Evolutionary conservation across 1,139 yeast species (phyloP), one percentile per base, ranked within the genome.

Genomic region (Martiniozyma asiatica): DNA sequence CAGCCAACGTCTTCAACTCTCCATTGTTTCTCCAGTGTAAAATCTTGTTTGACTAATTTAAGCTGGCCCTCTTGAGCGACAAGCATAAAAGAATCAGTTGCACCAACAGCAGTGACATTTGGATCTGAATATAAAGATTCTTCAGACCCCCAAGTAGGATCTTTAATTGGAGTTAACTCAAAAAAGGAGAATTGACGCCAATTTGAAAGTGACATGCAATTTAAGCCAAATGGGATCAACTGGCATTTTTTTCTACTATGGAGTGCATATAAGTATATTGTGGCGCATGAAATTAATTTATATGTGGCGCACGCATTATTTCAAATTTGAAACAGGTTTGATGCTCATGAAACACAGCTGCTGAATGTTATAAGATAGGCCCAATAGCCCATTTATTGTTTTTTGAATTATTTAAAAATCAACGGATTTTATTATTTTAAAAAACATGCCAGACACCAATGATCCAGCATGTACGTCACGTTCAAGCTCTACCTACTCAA

Each of bases 181-280:
- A 81, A 85, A 54, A 89, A 77, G 42, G 81, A 87, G 55, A 89
- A 81, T 45, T 81, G 94, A 38, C 92, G 65, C 95, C 95, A 85
- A 18, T 73, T 58, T 11, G 65, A 45, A 18, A 65, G 48, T 14
- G 67, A 58, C 63, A 62, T 62, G 14, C n/a, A 8, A n/a, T 17
- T 3, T 11, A 5, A 27, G 8, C n/a, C n/a, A n/a, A n/a, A n/a
- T n/a, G n/a, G n/a, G n/a, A n/a, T n/a, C n/a, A n/a, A 8, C 10
- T 8, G 8, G 9, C 10, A 19, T 8, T 10, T 8, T 10, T 8
- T 10, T 8, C 8, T 19, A 8, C 9, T 19, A 8, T 10, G 20
- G 10, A 19, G 20, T 19, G 20, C 20, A 19, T 10, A 19, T 8
- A 19, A 19, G 20, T 19, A 8, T 8, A 19, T 19, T 10, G 20